Evolutionary conservation across 768 basidiomycete species (phyloP).

Genomic region (Kockovaella imperatae): DNA sequence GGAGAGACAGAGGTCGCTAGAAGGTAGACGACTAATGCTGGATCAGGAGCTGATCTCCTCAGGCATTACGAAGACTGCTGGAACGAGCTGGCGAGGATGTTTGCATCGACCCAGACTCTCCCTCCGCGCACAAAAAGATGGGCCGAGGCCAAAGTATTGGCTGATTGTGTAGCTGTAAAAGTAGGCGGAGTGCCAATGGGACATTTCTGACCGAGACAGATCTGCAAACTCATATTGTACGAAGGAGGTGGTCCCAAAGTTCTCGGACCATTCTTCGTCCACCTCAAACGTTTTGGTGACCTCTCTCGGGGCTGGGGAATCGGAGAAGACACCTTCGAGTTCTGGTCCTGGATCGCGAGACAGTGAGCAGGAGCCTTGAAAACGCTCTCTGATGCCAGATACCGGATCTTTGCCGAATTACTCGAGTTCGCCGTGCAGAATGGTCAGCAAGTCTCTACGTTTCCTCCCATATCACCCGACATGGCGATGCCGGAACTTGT

Average conservation of each 20-base stretch:
- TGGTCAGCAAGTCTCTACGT: slow-evolving; percentile 42
- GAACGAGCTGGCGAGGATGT: slow-evolving; percentile 73
- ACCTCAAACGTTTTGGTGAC: slow-evolving; percentile 75
- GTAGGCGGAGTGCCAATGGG: slow-evolving; percentile 46
- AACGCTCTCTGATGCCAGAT: slow-evolving; percentile 48
- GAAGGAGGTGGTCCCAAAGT: slow-evolving; percentile 76
- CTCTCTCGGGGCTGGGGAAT: slow-evolving; percentile 87
- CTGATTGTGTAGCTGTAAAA: slow-evolving; percentile 86
- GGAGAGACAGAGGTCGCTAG: slow-evolving; percentile 86
- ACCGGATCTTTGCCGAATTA: slow-evolving; percentile 83
- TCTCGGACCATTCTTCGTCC: slow-evolving; percentile 71
- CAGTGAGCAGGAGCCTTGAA: slow-evolving; percentile 55
- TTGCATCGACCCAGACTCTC: slow-evolving; percentile 73
- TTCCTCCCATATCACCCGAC: slow-evolving; percentile 29
- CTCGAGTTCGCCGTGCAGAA: slow-evolving; percentile 75
- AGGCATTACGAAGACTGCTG: slow-evolving; percentile 96
- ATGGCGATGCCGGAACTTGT: slow-evolving; percentile 52
- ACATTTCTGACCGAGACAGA: slow-evolving; percentile 48
- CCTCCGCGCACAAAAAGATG: slow-evolving; percentile 92
- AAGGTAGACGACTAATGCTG: slow-evolving; percentile 54
- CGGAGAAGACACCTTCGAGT: slow-evolving; percentile 92
- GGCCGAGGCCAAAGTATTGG: slow-evolving; percentile 96
- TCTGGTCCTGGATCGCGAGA: slow-evolving; percentile 91
- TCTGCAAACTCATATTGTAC: slow-evolving; percentile 84
- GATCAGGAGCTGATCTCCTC: slow-evolving; percentile 1